Base-by-base conservation (phyloP, 768 basidiomycete species). In the Russula ochroleuca region DNA sequence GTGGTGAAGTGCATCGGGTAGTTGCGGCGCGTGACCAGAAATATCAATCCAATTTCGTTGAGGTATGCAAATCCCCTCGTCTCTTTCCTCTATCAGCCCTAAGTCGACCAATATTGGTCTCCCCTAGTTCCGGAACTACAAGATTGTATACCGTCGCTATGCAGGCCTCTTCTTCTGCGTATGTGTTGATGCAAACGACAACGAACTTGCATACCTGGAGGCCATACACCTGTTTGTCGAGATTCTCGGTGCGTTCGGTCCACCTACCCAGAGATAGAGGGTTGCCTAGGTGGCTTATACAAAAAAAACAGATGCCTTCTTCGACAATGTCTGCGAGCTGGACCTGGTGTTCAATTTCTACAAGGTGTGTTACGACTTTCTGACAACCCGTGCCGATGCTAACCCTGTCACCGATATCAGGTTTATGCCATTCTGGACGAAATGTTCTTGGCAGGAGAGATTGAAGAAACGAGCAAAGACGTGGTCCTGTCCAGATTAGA, bases 281-380 rank as follows among this genome's bases (percentile, higher is more conserved):
- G 62, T 69, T 33, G 51, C 61, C 28, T 10, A 68, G 35, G 57
- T 48, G 21, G 31, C 15, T n/a, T 23, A 13, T 62, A 14, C 57
- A 47, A n/a, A 21, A n/a, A 25, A 25, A 33, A 60, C 62, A 97
- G 96, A 98, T 73, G 86, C 94, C 0, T 99, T 98, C 80, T 99
- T 99, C 71, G 94, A 98, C 72, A 98, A 99, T 69, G 97, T 99
- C 1, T 98, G 97, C 77, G 95, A 98, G 74, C 80, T 98, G 35
- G 97, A 98, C 72, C 83, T 99, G 0, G 97, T 99, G 2, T 99
- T 98, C 80, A 98, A 98, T 75, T 99, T 98, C 73, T 97, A 98
- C 77, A 98, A 98, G 80, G 92, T 89, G 47, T 21, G 74, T 64
- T 3, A 9, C 31, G 23, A 35, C 17, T 40, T 10, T n/a, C 33